Conservation (phyloP, 768 basidiomycete genomes). For the Rhodotorula sphaerocarpa region DNA sequence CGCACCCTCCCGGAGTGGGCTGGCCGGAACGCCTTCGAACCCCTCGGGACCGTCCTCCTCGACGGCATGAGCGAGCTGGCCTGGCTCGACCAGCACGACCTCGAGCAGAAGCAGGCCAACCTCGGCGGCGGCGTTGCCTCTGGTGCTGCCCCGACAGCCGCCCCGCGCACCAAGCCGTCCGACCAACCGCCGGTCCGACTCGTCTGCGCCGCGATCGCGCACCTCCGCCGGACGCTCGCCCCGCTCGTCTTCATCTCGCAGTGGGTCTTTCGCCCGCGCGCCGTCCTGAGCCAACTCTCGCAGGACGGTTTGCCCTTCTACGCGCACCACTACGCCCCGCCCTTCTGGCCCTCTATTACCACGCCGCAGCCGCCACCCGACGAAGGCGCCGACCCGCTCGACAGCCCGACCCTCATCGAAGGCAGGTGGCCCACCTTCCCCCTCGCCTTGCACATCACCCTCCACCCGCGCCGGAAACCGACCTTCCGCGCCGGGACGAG, state of each 20-base stretch:
- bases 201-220: conserved; percentile 50
- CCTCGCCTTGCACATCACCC: conserved; percentile 13
- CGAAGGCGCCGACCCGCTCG: not conserved
- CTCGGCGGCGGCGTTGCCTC: not conserved
- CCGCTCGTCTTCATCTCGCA: conserved; percentile 56
- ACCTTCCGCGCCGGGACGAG: conserved; percentile 1
- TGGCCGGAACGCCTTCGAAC: conserved; percentile 52
- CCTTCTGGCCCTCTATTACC: conserved; percentile 10
- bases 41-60: conserved; percentile 60
- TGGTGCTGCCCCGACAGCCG: not conserved
- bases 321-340: conserved; percentile 9
- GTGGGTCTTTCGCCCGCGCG: conserved; percentile 51
- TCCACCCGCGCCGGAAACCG: conserved; percentile 9
- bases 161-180: not conserved
- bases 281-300: not conserved
- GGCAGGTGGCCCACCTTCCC: conserved; percentile 2
- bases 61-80: conserved; percentile 71
- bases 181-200: conserved; percentile 47
- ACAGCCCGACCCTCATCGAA: not conserved
- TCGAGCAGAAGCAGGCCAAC: conserved; percentile 46
- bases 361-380: not conserved
- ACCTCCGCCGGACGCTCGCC: conserved; percentile 50
- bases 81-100: conserved; percentile 64
- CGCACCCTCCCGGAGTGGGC: conserved; percentile 49
- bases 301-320: conserved; percentile 13